Conservation (phyloP, 2,329 filamentous ascomycete species). For the Fusarium goolgardi region DNA sequence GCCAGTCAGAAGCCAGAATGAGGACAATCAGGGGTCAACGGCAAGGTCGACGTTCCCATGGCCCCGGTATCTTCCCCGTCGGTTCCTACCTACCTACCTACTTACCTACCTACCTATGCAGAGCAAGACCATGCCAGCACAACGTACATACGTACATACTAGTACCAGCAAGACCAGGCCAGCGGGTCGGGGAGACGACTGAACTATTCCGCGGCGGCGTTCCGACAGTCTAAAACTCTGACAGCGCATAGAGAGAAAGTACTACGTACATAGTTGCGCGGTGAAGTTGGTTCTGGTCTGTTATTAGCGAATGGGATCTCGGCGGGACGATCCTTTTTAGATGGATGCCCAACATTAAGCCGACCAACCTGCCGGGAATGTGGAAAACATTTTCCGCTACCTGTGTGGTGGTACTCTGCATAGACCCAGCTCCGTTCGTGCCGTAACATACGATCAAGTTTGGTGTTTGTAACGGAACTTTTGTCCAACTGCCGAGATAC, state of each 20-base stretch:
- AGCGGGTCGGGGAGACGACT: slow-evolving; percentile 29
- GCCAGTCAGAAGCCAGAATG: slow-evolving; percentile 3
- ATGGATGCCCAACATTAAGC: slow-evolving; percentile 37
- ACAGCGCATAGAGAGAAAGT: slow-evolving; percentile 25
- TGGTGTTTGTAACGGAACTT: slow-evolving; percentile 3
- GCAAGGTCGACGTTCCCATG: slow-evolving; percentile 19
- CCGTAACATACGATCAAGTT: slow-evolving; percentile 2
- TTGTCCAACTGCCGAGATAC: slow-evolving; percentile 28
- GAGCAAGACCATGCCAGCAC: slow-evolving; percentile 29
- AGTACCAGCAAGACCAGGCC: slow-evolving; percentile 19
- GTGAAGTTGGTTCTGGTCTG: slow-evolving; percentile 7
- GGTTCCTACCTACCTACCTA: slow-evolving; percentile 1
- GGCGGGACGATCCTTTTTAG: slow-evolving; percentile 20
- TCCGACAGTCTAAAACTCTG: slow-evolving; percentile 31
- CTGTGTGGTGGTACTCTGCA: background rate
- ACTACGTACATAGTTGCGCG: slow-evolving; percentile 2
- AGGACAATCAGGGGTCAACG: slow-evolving; percentile 16
- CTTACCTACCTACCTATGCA: slow-evolving; percentile 1
- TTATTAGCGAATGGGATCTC: slow-evolving; percentile 26
- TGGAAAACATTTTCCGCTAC: slow-evolving; percentile 24
- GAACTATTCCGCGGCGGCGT: slow-evolving; percentile 36
- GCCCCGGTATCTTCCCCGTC: slow-evolving; percentile 18
- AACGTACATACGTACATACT: background rate
- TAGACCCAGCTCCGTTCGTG: background rate
- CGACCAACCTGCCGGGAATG: slow-evolving; percentile 33